phyloP scores from a whole-genome alignment of 108 stramenopile genomes.

The Stephanodiscus minutulus region DNA sequence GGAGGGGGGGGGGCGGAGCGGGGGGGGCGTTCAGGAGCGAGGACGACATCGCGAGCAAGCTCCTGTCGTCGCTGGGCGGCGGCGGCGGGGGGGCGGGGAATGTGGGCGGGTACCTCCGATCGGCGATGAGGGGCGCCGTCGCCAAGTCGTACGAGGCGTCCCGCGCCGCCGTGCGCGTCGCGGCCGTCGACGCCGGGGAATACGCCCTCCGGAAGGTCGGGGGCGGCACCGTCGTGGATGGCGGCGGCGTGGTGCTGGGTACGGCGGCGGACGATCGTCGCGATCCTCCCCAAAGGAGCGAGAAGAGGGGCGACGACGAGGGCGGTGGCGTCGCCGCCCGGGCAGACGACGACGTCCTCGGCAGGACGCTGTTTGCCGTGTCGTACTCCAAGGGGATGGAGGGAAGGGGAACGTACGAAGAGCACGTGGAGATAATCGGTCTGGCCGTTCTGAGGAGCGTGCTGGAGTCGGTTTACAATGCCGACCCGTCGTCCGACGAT shows the following conservation, averaged over 20 bases:
- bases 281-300: not conserved
- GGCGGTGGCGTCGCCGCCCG: conserved; percentile 10
- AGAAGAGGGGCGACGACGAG: not conserved
- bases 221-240: conserved; percentile 23
- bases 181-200: conserved; percentile 62
- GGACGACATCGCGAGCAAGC: conserved; percentile 67
- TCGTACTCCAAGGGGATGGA: conserved; percentile 72
- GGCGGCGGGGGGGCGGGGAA: conserved; percentile 57
- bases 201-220: conserved; percentile 43
- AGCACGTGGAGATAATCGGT: conserved; percentile 73
- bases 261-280: conserved; percentile 21
- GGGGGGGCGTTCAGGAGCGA: conserved; percentile 32
- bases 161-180: conserved; percentile 63
- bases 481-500: conserved; percentile 4
- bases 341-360: conserved; percentile 11
- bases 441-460: conserved; percentile 64
- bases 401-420: conserved; percentile 66
- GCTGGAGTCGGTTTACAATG: conserved; percentile 59
- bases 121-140: conserved; percentile 83
- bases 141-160: conserved; percentile 78
- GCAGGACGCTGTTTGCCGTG: conserved; percentile 42
- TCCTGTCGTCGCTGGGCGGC: conserved; percentile 63
- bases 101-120: conserved; percentile 61
- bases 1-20: not conserved
- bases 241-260: conserved; percentile 33